A percentile compares a stretch with the other conserved stretches of the same genome.
phyloP scores from a whole-genome alignment of 164 flowering plant species.

The Liriodendron chinense region DNA sequence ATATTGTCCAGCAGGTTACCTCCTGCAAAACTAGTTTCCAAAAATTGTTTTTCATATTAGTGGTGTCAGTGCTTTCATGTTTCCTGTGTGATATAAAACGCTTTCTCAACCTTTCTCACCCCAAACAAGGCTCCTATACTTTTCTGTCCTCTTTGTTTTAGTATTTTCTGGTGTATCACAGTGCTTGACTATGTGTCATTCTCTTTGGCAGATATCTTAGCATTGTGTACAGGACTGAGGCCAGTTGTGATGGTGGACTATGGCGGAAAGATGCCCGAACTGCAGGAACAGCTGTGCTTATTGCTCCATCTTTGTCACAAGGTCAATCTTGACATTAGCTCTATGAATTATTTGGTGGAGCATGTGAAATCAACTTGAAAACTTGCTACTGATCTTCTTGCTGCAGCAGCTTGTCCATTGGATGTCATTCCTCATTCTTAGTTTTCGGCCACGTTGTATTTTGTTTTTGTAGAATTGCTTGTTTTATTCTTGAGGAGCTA shows the following conservation, averaged over 20 bases:
- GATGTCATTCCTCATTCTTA: background rate
- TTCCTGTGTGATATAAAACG: background rate
- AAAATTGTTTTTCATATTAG: no score
- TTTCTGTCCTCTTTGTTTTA: background rate
- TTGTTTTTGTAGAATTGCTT: background rate
- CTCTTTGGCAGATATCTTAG: conserved; percentile 64
- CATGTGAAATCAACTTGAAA: background rate
- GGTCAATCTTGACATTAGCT: conserved; percentile 35
- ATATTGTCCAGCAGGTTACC: no score
- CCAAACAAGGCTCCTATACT: background rate
- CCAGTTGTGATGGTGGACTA: conserved; percentile 94
- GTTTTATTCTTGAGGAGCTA: background rate
- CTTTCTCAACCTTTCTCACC: background rate
- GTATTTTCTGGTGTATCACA: background rate
- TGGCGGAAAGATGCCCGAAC: conserved; percentile 95
- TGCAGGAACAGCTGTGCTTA: conserved; percentile 55
- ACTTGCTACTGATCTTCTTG: background rate
- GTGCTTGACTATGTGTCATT: background rate
- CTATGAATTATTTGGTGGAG: background rate
- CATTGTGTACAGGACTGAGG: conserved; percentile 76
- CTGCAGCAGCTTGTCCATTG: background rate
- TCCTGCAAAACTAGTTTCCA: no score
- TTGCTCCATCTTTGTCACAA: conserved; percentile 49
- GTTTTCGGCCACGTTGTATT: background rate
- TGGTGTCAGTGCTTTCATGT: background rate